Conservation (phyloP, 805 yeast species). For the Saccharomycopsis babjevae region DNA sequence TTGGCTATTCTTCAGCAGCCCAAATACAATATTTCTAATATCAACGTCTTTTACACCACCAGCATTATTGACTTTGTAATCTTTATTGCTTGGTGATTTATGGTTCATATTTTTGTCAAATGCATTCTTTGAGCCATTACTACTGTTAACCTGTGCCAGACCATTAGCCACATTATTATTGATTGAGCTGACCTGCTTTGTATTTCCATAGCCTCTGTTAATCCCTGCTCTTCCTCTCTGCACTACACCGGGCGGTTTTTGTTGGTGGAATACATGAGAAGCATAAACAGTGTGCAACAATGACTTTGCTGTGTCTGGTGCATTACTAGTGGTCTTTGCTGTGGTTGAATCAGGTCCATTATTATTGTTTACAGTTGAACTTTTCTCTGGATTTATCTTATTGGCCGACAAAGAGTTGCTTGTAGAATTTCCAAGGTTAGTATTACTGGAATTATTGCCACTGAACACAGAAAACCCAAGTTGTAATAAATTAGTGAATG, state of each 20-base stretch:
- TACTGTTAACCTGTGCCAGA: background rate
- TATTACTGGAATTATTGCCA: background rate
- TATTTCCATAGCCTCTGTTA: background rate
- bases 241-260: background rate
- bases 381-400: background rate
- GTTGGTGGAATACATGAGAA: constrained; percentile 17
- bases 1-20: background rate
- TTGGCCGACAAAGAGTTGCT: too few relatives aligned
- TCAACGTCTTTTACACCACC: constrained; percentile 7
- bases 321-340: constrained; percentile 9
- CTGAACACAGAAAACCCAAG: constrained; percentile 10
- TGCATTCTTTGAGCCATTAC: background rate
- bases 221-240: background rate
- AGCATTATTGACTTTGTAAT: background rate
- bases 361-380: background rate
- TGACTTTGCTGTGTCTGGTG: constrained; percentile 15
- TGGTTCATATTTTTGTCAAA: background rate
- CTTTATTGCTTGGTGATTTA: background rate
- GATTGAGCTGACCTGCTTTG: background rate
- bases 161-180: background rate
- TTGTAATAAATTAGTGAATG: constrained; percentile 13
- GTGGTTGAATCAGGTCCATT: background rate
- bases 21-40: constrained; percentile 14
- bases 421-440: background rate
- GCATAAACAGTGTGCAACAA: constrained; percentile 14